phyloP scores from a whole-genome alignment of 23 red algal genomes.

The Gracilaria gracilis region DNA sequence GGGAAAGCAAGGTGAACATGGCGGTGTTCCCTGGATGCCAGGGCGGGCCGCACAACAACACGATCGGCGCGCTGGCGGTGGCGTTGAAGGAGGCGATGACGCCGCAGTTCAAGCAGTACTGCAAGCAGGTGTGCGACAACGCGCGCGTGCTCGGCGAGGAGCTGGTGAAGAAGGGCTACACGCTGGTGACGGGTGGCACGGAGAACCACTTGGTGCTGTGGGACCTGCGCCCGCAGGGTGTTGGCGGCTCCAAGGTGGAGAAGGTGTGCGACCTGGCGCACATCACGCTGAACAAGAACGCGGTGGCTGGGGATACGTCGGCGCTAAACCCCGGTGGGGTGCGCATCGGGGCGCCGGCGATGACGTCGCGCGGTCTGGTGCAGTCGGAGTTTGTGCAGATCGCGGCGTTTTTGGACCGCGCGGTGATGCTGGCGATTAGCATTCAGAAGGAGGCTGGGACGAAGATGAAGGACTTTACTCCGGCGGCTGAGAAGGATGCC shows the following conservation, averaged over 20 bases:
- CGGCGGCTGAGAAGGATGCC: conserved; percentile 71
- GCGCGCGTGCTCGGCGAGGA: conserved; percentile 78
- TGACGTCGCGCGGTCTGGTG: conserved; percentile 92
- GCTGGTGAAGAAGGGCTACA: conserved; percentile 84
- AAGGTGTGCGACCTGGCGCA: conserved; percentile 86
- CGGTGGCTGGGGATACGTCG: conserved; percentile 88
- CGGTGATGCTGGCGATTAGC: conserved; percentile 72
- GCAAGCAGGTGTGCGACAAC: conserved; percentile 75
- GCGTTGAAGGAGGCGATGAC: conserved; percentile 91
- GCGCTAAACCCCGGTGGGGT: conserved; percentile 95
- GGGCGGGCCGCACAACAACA: conserved; percentile 99
- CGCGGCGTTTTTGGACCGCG: conserved; percentile 82
- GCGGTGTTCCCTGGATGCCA: conserved; percentile 98
- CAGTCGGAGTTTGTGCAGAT: conserved; percentile 86
- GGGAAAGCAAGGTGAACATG: conserved; percentile 85
- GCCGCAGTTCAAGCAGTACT: conserved; percentile 88
- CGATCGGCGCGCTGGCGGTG: conserved; percentile 94
- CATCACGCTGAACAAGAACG: conserved; percentile 99
- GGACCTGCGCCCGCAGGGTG: conserved; percentile 81
- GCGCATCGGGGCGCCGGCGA: conserved; percentile 91
- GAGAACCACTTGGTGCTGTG: conserved; percentile 99
- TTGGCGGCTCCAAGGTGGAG: conserved; percentile 95
- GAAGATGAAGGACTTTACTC: conserved; percentile 97
- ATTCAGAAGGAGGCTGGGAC: conserved; percentile 89
- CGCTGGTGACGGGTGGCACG: conserved; percentile 95